Percentiles rank a stretch among this genome's conserved stretches.
Conservation (phyloP, 192 early-diverging fungal genomes). For the Borealophlyctis nickersoniae region DNA sequence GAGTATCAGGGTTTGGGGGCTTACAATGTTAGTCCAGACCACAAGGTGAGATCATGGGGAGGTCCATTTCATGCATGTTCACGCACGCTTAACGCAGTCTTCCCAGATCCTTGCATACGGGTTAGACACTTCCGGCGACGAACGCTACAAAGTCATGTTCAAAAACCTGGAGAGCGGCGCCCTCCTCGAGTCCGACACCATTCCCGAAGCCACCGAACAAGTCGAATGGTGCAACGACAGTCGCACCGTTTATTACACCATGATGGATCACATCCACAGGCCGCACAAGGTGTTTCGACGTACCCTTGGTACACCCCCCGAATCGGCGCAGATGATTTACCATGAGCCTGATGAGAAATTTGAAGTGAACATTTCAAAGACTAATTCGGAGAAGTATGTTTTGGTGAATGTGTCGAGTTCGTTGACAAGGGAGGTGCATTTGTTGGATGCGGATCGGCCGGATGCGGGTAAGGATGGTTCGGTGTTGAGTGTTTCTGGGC, state of each 20-base stretch:
- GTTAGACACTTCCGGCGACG: conserved; percentile 44
- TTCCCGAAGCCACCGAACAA: conserved; percentile 16
- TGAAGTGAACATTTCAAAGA: conserved; percentile 25
- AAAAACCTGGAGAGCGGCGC: conserved; percentile 40
- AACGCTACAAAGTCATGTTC: conserved; percentile 39
- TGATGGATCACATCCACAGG: conserved; percentile 37
- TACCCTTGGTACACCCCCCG: conserved; percentile 21
- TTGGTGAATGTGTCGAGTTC: conserved; percentile 19
- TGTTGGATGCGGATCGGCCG: conserved; percentile 24
- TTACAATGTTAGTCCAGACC: conserved; percentile 32
- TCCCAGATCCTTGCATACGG: conserved; percentile 34
- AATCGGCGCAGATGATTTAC: conserved; percentile 32
- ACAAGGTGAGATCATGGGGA: conserved; percentile 21
- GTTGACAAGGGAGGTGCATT: conserved; percentile 32
- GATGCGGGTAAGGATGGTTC: conserved; percentile 12
- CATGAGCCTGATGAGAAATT: conserved; percentile 46
- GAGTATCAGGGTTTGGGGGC: conserved; percentile 30
- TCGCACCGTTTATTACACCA: conserved; percentile 31
- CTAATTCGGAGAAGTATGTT: conserved; percentile 35
- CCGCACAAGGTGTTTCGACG: conserved; percentile 25
- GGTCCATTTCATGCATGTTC: neutral
- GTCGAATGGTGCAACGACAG: conserved; percentile 36
- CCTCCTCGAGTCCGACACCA: conserved; percentile 15
- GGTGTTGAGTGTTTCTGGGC: no score
- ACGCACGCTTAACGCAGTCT: neutral